Evolutionary conservation across 2,329 filamentous ascomycete genomes (phyloP), one percentile per base, ranked within the genome.

Genomic region (Escovopsis weberi): DNA sequence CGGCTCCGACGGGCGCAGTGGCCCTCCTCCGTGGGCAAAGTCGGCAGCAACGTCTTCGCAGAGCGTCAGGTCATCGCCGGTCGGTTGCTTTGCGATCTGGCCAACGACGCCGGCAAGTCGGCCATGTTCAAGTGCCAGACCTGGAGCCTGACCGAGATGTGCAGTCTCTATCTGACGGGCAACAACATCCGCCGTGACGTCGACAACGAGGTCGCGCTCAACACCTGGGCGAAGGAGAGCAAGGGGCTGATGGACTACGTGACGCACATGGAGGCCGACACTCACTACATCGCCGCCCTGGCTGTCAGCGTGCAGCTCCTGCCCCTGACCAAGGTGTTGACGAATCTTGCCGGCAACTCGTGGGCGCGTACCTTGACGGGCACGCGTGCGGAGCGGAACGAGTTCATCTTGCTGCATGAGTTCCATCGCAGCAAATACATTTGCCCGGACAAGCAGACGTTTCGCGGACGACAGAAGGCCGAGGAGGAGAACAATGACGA

Each of bases 71-170:
- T 98, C 44, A 82, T 94, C 50, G 77, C 88, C 47, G 91, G 91
- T 35, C 81, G 91, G 52, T 68, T 98, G 46, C 74, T 96, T 44
- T 96, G 91, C 59, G 91, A 98, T 65, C 69, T 96, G 46, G 87
- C 82, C 45, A 98, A 98, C 59, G 91, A 98, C 53, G 85, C 93
- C 56, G 91, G 91, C 60, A 96, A 95, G 68, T 95, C 89, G 10
- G 76, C 87, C 50, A 96, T 96, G 89, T 80, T 76, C 53, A 94
- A 94, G 65, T 98, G 91, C 60, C 89, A 95, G 61, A 94, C 88
- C 3, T 98, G 91, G 91, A 94, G 84, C 60, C 70, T 98, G 60
- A 93, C 89, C 2, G 91, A 98, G 61, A 98, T 98, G 88, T 94
- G 87, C 59, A 85, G 81, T 49, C 72, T 96, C 12, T 94, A 95